Evolutionary conservation across 305 asterid genomes (phyloP), one percentile per base, ranked within the genome.

Genomic region (Fraxinus dipetala): DNA sequence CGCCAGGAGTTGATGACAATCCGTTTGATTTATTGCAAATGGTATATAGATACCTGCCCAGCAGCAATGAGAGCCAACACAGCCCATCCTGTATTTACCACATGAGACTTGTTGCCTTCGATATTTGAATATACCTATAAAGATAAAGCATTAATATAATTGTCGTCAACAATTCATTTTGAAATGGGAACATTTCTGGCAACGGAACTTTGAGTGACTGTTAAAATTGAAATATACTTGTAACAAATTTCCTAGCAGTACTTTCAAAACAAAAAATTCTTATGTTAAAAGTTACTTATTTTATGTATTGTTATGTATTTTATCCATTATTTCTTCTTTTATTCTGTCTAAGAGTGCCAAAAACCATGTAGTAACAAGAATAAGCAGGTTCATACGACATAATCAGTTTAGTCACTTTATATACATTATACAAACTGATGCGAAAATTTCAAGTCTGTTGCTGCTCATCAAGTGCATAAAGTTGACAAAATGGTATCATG

Each of bases 31-130:
- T 1, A 79, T 77, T 24, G 32, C 32, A 78, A 81, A 36, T 26
- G 13, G 65, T 14, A 30, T 45, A 14, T 88, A 51, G 61, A 18
- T 51, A 90, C 94, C 91, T 91, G 93, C 1, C 92, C 91, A 83
- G 91, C 90, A 67, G 48, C 31, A 38, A 91, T 85, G 28, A 91
- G 91, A 32, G 92, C 28, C 79, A 90, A 72, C 72, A 91, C 73
- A 20, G 93, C 93, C 93, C 92, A 91, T 20, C 93, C 85, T 38
- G 91, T 90, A 80, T 91, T 92, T 10, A 90, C 93, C 79, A 91
- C 81, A 81, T 84, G 90, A 45, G 95, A 90, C 26, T 78, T 81
- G 6, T 86, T 78, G 1, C 82, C 93, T 84, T 87, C 89, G 0
- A 89, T 67, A 75, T 83, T 81, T 0, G 90, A 88, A 80, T 88